phyloP scores from a whole-genome alignment of 2,329 filamentous ascomycete species.

The Didymella sp. region DNA sequence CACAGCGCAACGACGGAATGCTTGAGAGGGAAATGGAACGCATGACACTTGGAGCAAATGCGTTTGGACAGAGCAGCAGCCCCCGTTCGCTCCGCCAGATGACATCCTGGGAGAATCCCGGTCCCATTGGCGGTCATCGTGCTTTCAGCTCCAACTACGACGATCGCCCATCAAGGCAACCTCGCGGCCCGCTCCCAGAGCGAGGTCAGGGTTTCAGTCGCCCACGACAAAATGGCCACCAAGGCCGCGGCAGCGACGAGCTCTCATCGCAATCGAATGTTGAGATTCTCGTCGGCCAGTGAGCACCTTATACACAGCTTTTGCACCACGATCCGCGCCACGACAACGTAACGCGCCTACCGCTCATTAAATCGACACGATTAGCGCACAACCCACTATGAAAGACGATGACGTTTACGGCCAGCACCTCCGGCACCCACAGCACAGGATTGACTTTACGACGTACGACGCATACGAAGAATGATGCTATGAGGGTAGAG shows the following conservation, averaged over 20 bases:
- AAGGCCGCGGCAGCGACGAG: constrained; percentile 68
- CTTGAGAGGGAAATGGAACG: constrained; percentile 69
- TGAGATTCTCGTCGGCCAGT: constrained; percentile 70
- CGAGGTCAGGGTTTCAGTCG: constrained; percentile 64
- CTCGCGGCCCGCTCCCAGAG: constrained; percentile 66
- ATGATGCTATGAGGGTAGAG: constrained; percentile 52
- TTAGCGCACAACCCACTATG: constrained; percentile 38
- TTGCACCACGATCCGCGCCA: constrained; percentile 18
- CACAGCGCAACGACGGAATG: constrained; percentile 63
- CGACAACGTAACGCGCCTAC: constrained; percentile 23
- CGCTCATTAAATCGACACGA: constrained; percentile 32
- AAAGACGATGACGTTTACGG: constrained; percentile 46
- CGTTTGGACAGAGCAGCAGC: constrained; percentile 58
- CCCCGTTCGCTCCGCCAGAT: constrained; percentile 66
- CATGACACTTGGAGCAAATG: constrained; percentile 60
- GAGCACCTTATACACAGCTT: constrained; percentile 24
- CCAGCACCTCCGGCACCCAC: constrained; percentile 23
- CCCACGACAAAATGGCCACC: constrained; percentile 67
- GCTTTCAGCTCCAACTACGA: constrained; percentile 68
- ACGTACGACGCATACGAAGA: constrained; percentile 49
- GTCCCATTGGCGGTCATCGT: constrained; percentile 69
- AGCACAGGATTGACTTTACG: constrained; percentile 44
- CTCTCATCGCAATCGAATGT: constrained; percentile 66
- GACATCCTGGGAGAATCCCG: constrained; percentile 67
- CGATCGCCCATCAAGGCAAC: constrained; percentile 66